Conservation (phyloP, 345 rosid genomes). For the Camelina neglecta region DNA sequence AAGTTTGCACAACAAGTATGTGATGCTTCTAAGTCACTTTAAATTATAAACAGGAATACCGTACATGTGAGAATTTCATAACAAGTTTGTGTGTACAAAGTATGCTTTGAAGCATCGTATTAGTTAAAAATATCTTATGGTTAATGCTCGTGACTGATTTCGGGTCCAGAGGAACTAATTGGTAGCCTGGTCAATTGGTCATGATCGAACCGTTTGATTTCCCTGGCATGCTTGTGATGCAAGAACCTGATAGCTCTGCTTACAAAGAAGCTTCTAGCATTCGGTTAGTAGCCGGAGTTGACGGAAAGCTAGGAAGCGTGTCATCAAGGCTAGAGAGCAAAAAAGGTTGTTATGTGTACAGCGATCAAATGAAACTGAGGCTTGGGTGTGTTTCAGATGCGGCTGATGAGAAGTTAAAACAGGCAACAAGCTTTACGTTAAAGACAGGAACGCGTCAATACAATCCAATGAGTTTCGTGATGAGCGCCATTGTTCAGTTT, state of each 20-base stretch:
- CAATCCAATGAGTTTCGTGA: constrained; percentile 82
- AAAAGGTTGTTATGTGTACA: constrained; percentile 64
- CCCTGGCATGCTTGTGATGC: constrained; percentile 73
- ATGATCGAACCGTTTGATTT: constrained; percentile 77
- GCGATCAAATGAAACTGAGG: constrained; percentile 50
- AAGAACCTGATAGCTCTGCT: constrained; percentile 43
- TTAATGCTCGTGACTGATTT: constrained; percentile 46
- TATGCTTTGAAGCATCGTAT: constrained; percentile 41
- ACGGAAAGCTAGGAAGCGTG: constrained; percentile 58
- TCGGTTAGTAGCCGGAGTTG: constrained; percentile 65
- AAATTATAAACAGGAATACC: constrained; percentile 22
- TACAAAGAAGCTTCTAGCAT: constrained; percentile 50
- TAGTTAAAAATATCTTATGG: neutral
- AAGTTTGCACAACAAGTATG: constrained; percentile 28
- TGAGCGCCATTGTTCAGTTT: constrained; percentile 76
- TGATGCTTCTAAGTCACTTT: constrained; percentile 40
- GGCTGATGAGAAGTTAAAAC: constrained; percentile 37
- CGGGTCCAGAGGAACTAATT: constrained; percentile 46
- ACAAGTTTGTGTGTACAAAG: constrained; percentile 30
- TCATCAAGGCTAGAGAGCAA: constrained; percentile 60
- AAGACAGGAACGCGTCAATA: constrained; percentile 57
- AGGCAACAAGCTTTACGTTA: constrained; percentile 65
- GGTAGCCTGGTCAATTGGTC: constrained; percentile 51
- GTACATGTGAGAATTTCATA: constrained; percentile 24
- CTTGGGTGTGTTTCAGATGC: constrained; percentile 56